Evolutionary conservation across 495 filamentous ascomycete species (phyloP).

Genomic region (Aspergillus avenaceus): DNA sequence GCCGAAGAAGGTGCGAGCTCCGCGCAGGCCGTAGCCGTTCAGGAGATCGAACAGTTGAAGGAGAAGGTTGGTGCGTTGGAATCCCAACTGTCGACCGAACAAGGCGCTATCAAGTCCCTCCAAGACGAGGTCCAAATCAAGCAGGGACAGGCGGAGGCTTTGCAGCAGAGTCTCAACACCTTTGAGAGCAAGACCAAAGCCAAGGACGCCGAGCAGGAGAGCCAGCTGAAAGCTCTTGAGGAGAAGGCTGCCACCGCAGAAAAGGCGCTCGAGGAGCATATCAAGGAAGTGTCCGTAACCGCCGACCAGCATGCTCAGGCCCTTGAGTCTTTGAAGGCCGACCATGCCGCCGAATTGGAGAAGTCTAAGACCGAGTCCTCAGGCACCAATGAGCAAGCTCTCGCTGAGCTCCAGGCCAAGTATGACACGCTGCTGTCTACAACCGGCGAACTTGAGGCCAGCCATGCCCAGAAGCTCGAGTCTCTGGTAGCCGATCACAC

Average conservation of each 20-base stretch:
- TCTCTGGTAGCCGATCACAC: conserved; percentile 27
- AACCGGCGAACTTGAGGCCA: conserved; percentile 31
- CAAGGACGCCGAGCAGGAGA: conserved; percentile 34
- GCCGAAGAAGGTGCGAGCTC: conserved; percentile 33
- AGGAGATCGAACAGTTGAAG: conserved; percentile 40
- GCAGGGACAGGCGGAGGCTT: conserved; percentile 31
- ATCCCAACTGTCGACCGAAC: conserved; percentile 31
- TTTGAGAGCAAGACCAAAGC: conserved; percentile 32
- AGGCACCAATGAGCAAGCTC: conserved; percentile 25
- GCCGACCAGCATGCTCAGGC: conserved; percentile 30
- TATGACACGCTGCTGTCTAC: conserved; percentile 34
- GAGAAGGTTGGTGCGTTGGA: conserved; percentile 39
- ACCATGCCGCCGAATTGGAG: conserved; percentile 32
- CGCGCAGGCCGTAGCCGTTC: conserved; percentile 32
- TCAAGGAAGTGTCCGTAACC: conserved; percentile 17
- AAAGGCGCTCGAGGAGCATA: conserved; percentile 29
- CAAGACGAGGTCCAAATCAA: conserved; percentile 39
- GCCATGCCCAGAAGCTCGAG: conserved; percentile 31
- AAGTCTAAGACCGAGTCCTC: conserved; percentile 24
- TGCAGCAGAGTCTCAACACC: conserved; percentile 33
- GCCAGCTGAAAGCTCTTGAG: conserved; percentile 28
- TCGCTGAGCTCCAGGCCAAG: conserved; percentile 37
- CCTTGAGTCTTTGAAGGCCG: conserved; percentile 27
- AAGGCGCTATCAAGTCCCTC: conserved; percentile 38
- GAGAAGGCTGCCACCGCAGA: conserved; percentile 33